These are phyloP conservation scores for Pichia sp. DNA, from an alignment of 1,139 yeast species.

Conservation along the genomic window DNA sequence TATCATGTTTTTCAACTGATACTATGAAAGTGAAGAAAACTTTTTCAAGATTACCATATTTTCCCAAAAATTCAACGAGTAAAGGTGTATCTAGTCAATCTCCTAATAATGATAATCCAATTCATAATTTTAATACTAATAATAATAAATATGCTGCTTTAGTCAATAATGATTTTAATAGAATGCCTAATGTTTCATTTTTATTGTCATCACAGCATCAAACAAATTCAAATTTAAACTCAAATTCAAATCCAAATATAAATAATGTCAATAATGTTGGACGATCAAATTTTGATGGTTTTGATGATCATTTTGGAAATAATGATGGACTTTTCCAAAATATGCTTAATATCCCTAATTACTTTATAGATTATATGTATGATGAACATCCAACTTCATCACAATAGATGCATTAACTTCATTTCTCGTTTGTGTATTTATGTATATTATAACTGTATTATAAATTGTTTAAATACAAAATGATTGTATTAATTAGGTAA, in stretches of 20 bases:
- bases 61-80: neutral
- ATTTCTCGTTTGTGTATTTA: no score
- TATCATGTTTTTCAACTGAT: no score
- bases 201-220: slow-evolving; percentile 5
- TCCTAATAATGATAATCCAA: neutral
- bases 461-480: no score
- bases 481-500: no score
- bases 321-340: slow-evolving; percentile 20
- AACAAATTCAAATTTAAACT: neutral
- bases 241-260: no score
- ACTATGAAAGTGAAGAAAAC: neutral
- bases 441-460: no score
- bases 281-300: slow-evolving; percentile 9
- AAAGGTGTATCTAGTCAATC: no score
- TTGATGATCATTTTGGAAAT: neutral
- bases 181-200: slow-evolving; percentile 11
- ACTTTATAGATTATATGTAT: slow-evolving; percentile 20
- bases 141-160: neutral
- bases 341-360: slow-evolving; percentile 27
- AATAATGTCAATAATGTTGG: neutral
- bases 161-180: neutral
- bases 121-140: neutral
- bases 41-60: slow-evolving; percentile 4
- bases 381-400: neutral
- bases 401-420: neutral